Percentiles rank a stretch among this genome's conserved stretches.
Evolutionary conservation across 2,329 filamentous ascomycete genomes (phyloP).

Genomic region (Ophiostoma quercus): DNA sequence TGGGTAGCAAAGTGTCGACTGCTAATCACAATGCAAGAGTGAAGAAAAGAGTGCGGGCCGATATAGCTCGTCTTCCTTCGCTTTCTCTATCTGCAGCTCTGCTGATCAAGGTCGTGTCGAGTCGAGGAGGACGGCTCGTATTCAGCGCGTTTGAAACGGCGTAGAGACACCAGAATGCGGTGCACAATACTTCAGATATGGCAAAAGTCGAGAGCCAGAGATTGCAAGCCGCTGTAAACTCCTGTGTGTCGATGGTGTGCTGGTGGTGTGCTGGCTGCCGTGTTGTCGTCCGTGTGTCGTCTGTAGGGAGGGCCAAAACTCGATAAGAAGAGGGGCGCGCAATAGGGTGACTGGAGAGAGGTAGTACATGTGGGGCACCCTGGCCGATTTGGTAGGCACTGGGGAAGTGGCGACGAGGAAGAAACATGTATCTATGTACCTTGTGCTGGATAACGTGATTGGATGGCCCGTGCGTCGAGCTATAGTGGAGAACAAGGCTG

Average conservation of each 20-base stretch:
- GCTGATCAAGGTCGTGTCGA: not conserved
- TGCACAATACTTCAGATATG: not conserved
- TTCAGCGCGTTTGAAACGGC: not conserved
- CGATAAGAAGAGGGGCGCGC: conserved; percentile 12
- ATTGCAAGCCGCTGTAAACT: not conserved
- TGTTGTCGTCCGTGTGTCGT: conserved; percentile 11
- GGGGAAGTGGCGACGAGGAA: not conserved
- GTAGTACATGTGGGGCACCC: not conserved
- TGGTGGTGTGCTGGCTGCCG: conserved; percentile 7
- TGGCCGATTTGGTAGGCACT: not conserved
- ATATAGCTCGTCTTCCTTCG: not conserved
- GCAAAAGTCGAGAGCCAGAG: not conserved
- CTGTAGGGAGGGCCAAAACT: conserved; percentile 1
- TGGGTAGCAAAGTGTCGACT: too few species aligned
- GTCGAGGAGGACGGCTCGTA: not conserved
- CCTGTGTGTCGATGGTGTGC: not conserved
- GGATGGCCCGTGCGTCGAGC: not conserved
- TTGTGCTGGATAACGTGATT: not conserved
- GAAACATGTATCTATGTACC: not conserved
- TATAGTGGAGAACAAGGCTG: not conserved
- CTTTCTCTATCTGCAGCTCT: conserved; percentile 1
- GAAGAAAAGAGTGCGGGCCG: not conserved
- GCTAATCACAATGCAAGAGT: not conserved
- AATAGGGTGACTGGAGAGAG: not conserved
- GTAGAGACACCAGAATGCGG: not conserved